Evolutionary conservation across 2,329 filamentous ascomycete species (phyloP), one percentile per base, ranked within the genome.

Genomic region (Emergomyces africanus): DNA sequence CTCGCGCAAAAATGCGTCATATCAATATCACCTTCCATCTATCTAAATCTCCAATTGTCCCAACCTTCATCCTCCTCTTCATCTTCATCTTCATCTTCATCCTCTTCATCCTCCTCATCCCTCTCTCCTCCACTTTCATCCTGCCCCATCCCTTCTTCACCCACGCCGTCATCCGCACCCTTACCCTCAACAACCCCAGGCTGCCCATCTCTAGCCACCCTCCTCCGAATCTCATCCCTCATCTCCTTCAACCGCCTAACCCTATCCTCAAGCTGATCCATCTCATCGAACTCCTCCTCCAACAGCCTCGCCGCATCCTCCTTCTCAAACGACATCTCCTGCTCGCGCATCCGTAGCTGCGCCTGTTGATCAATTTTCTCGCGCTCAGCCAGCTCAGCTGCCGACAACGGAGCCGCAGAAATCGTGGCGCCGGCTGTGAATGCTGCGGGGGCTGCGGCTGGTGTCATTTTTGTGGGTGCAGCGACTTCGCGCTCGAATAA

Each of bases 401-500:
- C 80, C 2, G 83, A 82, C 68, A 90, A 76, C 2, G 85, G 86
- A 0, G 85, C 83, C 0, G 86, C 87, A 1, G 81, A 84, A 63
- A 90, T 89, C 2, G 84, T 82, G 6, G 82, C 84, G 60, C 66
- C 61, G 55, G 66, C 66, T 58, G 61, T 61, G 51, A 33, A 12
- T 57, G 68, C 61, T 56, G 73, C 59, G 3, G 70, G 69, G 44
- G 69, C 66, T 25, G 68, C 68, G 25, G 66, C 63, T 49, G 72
- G 67, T 18, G 65, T 67, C 15, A 65, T 67, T 59, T 71, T 71
- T 9, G 72, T 71, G 55, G 74, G 71, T 46, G 70, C 75, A 8
- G 84, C 86, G 59, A 95, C 84, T 58, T 95, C 89, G 2, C 88
- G 87, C 70, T 96, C 87, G 69, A 95, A 95, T 9, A 89, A 88